Evolutionary conservation across 345 rosid species (phyloP).

Genomic region (Turritis glabra): DNA sequence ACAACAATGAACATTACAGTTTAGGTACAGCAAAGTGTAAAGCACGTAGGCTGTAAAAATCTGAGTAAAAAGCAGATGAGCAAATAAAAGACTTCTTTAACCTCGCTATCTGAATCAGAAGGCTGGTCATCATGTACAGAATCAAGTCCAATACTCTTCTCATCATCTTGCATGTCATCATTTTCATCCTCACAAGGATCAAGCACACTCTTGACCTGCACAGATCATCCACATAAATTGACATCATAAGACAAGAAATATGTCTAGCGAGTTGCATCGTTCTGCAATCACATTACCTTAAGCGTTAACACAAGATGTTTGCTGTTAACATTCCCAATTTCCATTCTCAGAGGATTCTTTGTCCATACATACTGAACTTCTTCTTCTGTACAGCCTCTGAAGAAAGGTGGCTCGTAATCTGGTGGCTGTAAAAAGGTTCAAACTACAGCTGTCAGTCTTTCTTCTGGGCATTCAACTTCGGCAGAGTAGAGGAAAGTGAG

Average conservation of each 20-base stretch:
- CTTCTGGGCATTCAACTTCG: neutral
- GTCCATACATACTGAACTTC: constrained; percentile 86
- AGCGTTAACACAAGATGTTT: constrained; percentile 86
- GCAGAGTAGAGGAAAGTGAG: neutral
- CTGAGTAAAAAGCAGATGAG: constrained; percentile 6
- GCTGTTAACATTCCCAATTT: constrained; percentile 97
- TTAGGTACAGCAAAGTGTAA: neutral
- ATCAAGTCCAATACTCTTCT: constrained; percentile 63
- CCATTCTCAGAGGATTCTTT: constrained; percentile 88
- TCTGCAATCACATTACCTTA: constrained; percentile 51
- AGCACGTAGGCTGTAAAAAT: neutral
- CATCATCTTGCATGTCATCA: constrained; percentile 70
- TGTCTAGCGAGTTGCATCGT: constrained; percentile 5
- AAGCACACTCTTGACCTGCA: constrained; percentile 94
- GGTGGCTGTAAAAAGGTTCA: constrained; percentile 56
- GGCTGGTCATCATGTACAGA: constrained; percentile 57
- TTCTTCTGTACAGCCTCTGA: constrained; percentile 77
- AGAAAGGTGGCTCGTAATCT: constrained; percentile 96
- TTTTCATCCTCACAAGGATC: constrained; percentile 97
- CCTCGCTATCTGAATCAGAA: constrained; percentile 90
- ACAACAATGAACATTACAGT: constrained; percentile 18
- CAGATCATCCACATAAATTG: constrained; percentile 18
- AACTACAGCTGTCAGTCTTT: constrained; percentile 17
- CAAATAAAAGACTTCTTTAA: constrained; percentile 31
- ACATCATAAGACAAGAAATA: neutral